These are phyloP conservation scores for Nigrospora osmanthi DNA, from an alignment of 2,329 filamentous ascomycete species.

Conservation along the genomic window DNA sequence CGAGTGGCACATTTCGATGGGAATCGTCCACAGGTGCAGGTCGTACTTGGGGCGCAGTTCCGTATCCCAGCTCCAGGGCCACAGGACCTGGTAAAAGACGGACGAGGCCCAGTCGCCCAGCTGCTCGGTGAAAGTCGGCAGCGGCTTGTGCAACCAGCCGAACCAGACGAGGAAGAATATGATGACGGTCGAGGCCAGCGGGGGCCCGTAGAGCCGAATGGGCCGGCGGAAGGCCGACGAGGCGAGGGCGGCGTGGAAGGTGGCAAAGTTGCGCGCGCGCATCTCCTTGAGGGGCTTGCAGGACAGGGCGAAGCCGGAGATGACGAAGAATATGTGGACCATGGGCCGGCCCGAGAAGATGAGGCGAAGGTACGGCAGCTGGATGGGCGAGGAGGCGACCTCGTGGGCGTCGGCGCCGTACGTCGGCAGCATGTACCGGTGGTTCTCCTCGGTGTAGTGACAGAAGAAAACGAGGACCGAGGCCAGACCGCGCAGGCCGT, in stretches of 20 bases:
- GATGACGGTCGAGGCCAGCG: conserved; percentile 31
- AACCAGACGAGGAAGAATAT: conserved; percentile 25
- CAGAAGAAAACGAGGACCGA: conserved; percentile 39
- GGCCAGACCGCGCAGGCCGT: conserved; percentile 41
- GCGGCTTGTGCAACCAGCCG: conserved; percentile 16
- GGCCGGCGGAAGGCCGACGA: conserved; percentile 39
- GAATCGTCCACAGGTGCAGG: conserved; percentile 40
- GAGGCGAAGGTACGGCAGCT: conserved; percentile 47
- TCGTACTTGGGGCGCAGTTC: conserved; percentile 24
- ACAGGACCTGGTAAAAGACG: conserved; percentile 14
- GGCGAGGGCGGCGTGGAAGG: conserved; percentile 29
- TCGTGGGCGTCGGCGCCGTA: conserved; percentile 26
- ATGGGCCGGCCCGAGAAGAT: conserved; percentile 47
- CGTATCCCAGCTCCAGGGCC: conserved; percentile 20
- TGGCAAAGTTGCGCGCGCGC: conserved; percentile 26
- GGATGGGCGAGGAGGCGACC: conserved; percentile 24
- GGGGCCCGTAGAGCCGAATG: conserved; percentile 37
- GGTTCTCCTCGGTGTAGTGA: conserved; percentile 35
- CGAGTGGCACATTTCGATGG: conserved; percentile 37
- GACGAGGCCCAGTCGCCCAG: conserved; percentile 16
- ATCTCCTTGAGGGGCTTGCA: conserved; percentile 34
- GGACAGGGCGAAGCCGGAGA: conserved; percentile 40
- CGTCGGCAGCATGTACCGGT: conserved; percentile 21
- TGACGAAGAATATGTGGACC: conserved; percentile 44
- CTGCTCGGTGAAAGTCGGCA: conserved; percentile 15